These are phyloP conservation scores for Tephrocybe rancida DNA, from an alignment of 768 basidiomycete species.

Conservation along the genomic window DNA sequence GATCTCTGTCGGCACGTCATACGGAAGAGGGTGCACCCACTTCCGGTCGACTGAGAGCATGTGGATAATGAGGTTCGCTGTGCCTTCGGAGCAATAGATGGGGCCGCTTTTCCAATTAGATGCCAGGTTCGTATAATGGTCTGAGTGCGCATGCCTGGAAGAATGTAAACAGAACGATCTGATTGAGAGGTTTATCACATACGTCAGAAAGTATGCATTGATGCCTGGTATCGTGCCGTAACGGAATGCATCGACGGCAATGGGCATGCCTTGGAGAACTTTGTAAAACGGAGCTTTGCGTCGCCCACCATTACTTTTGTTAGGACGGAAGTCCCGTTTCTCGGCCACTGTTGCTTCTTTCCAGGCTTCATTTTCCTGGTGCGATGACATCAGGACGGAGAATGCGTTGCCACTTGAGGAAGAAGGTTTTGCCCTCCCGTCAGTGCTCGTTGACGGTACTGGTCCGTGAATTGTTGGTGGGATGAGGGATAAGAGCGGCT, in stretches of 20 bases:
- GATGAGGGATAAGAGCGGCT: constrained; percentile 9
- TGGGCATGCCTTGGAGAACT: constrained; percentile 93
- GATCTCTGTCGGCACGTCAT: constrained; percentile 73
- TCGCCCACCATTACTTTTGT: constrained; percentile 51
- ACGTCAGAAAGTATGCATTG: constrained; percentile 93
- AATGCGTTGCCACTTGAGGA: constrained; percentile 49
- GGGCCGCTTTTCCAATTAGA: constrained; percentile 88
- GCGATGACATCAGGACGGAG: constrained; percentile 87
- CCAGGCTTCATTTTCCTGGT: constrained; percentile 83
- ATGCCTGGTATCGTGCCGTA: constrained; percentile 92
- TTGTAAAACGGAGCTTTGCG: constrained; percentile 95
- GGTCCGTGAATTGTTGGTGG: constrained; percentile 17
- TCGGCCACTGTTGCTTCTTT: constrained; percentile 69
- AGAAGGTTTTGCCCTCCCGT: constrained; percentile 18
- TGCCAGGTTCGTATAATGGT: constrained; percentile 93
- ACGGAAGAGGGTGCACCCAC: constrained; percentile 88
- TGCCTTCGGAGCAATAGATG: constrained; percentile 95
- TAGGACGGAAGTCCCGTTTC: constrained; percentile 45
- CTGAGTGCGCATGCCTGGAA: constrained; percentile 90
- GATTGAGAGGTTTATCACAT: constrained; percentile 10
- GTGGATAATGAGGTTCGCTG: constrained; percentile 88
- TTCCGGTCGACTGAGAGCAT: constrained; percentile 88
- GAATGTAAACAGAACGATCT: constrained; percentile 14
- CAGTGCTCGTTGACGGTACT: constrained; percentile 17
- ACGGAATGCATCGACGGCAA: constrained; percentile 96